Base-by-base conservation (phyloP, 1,139 yeast species). In the Suhomyces taliae region DNA sequence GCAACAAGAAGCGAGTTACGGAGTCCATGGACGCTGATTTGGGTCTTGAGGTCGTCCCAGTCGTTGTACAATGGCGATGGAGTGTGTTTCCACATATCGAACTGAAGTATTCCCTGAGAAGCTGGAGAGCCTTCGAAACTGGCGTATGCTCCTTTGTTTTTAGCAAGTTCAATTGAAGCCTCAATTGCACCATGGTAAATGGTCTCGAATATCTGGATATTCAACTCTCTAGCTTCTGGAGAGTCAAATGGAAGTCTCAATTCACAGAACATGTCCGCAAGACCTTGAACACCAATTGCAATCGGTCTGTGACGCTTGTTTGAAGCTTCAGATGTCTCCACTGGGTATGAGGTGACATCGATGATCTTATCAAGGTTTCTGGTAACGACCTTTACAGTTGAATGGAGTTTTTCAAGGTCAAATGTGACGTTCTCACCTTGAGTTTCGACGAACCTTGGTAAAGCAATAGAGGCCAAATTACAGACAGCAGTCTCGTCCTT, bases 231-330 rank as follows among this genome's bases (percentile, higher is more conserved):
- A 24, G 97, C 96, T 55, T 80, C 86, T 27, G 74, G 73, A 35
- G 90, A 83, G 59, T 87, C 96, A 65, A 89, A 89, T 27, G 96
- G 95, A 54, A 89, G 59, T 58, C 95, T 79, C 51, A 89, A 74
- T 51, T 81, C 76, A 76, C 87, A 76, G 66, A 87, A 89, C n/a
- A 87, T 75, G 62, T 89, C 97, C 32, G 97, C 96, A 46, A 89
- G 74, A 49, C 97, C 97, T 67, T 89, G 95, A 8, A 89, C 95
- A 56, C 97, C 97, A 37, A 89, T 69, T 8, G 96, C 95, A 58
- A 89, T 83, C 34, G 97, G 96, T 59, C 97, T 76, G 65, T 89
- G 87, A 58, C 81, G 81, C 76, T 82, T 72, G 65, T 90, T 89
- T 38, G 95, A 86, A 34, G 59, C 61, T 60, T 76, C 73, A 7